Conservation (phyloP, 1,284 basidiomycete genomes). For the Moniliella sp. region DNA sequence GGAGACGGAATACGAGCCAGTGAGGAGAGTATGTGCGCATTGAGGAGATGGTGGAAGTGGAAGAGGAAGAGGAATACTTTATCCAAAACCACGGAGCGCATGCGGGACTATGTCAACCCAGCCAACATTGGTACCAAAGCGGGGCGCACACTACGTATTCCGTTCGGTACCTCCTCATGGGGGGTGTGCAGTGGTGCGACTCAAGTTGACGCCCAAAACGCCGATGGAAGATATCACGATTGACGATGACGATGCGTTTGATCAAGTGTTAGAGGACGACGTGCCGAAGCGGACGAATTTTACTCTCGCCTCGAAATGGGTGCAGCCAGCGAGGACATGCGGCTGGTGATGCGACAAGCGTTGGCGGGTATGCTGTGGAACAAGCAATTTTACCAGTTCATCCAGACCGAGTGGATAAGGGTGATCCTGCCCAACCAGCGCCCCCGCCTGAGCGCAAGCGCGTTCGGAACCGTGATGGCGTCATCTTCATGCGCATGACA, state of each 20-base stretch:
- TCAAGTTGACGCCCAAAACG: slow-evolving; percentile 66
- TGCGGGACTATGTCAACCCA: slow-evolving; percentile 48
- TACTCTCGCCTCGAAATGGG: slow-evolving; percentile 50
- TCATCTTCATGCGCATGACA: slow-evolving; percentile 80
- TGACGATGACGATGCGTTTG: slow-evolving; percentile 71
- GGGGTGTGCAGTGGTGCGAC: slow-evolving; percentile 78
- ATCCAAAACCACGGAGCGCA: slow-evolving; percentile 11
- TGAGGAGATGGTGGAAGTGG: slow-evolving; percentile 26
- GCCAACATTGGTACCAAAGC: slow-evolving; percentile 71
- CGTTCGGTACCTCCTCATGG: slow-evolving; percentile 64
- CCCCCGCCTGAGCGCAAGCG: slow-evolving; percentile 72
- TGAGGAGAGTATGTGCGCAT: slow-evolving; percentile 14
- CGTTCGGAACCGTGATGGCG: slow-evolving; percentile 56
- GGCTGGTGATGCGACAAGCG: slow-evolving; percentile 91
- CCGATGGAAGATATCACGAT: slow-evolving; percentile 55
- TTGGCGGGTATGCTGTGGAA: slow-evolving; percentile 88
- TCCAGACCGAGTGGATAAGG: slow-evolving; percentile 89
- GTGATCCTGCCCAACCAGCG: slow-evolving; percentile 78
- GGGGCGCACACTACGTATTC: slow-evolving; percentile 74
- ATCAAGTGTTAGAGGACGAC: slow-evolving; percentile 59
- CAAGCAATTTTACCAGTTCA: slow-evolving; percentile 87
- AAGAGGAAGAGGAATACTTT: slow-evolving; percentile 20
- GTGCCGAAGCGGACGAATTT: slow-evolving; percentile 82
- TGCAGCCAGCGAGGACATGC: slow-evolving; percentile 68
- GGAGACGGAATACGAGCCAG: slow-evolving; percentile 7